phyloP scores from a whole-genome alignment of 805 yeast species.

The Lipomyces chichibuensis region DNA sequence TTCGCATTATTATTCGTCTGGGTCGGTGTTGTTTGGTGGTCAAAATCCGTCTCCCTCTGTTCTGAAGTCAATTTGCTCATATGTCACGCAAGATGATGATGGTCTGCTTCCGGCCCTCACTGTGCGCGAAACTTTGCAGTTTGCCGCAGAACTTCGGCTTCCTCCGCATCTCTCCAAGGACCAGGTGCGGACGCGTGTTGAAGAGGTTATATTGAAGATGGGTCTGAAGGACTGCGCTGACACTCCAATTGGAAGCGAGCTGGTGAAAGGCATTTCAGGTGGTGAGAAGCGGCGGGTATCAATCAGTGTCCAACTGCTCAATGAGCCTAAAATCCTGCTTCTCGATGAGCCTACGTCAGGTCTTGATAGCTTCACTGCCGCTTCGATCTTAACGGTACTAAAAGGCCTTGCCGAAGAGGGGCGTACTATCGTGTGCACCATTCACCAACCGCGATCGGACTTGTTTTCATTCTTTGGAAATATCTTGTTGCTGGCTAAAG shows the following conservation, averaged over 20 bases:
- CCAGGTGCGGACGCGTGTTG: constrained; percentile 55
- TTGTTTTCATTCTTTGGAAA: constrained; percentile 68
- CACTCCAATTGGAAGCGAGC: constrained; percentile 65
- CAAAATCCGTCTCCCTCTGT: constrained; percentile 45
- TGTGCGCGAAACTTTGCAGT: constrained; percentile 73
- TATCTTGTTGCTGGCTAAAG: constrained; percentile 70
- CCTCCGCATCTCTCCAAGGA: constrained; percentile 48
- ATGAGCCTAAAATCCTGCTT: constrained; percentile 69
- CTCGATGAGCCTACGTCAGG: constrained; percentile 92
- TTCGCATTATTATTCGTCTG: constrained; percentile 46
- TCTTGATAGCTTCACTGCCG: constrained; percentile 76
- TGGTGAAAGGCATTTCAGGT: constrained; percentile 68
- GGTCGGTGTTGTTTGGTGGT: constrained; percentile 52
- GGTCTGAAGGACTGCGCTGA: constrained; percentile 79
- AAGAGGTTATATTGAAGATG: constrained; percentile 62
- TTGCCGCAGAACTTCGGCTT: constrained; percentile 70
- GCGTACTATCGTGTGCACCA: constrained; percentile 72
- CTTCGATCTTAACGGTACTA: constrained; percentile 64
- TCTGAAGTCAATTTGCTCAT: constrained; percentile 59
- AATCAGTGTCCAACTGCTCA: constrained; percentile 75
- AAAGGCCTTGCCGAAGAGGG: constrained; percentile 58
- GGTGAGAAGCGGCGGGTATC: constrained; percentile 84
- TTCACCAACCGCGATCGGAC: constrained; percentile 81
- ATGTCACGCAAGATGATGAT: constrained; percentile 81
- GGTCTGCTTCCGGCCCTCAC: constrained; percentile 71